phyloP scores from a whole-genome alignment of 495 filamentous ascomycete species.

The Xylaria curta region DNA sequence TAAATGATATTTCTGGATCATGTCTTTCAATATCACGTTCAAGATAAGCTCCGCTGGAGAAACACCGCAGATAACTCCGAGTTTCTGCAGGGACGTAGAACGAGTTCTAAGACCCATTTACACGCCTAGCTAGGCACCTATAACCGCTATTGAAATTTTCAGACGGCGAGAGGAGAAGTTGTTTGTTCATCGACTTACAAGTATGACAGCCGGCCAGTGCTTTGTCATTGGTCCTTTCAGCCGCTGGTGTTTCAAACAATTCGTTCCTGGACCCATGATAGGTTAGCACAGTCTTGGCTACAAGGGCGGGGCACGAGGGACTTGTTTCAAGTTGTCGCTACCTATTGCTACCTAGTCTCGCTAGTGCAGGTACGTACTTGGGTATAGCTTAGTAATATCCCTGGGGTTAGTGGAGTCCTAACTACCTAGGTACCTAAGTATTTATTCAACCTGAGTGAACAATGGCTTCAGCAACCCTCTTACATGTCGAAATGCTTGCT shows the following conservation, averaged over 20 bases:
- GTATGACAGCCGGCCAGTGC: not conserved
- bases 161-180: not conserved
- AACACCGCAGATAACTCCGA: not conserved
- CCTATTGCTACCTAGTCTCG: too few species aligned
- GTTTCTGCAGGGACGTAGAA: not conserved
- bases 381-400: conserved; percentile 6
- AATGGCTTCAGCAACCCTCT: too few species aligned
- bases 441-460: too few species aligned
- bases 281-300: conserved; percentile 8
- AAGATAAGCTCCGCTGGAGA: not conserved
- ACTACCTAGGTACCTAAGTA: too few species aligned
- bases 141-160: not conserved
- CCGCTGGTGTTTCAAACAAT: conserved; percentile 14
- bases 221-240: conserved; percentile 7
- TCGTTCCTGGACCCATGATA: not conserved
- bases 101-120: too few species aligned
- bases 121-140: not conserved
- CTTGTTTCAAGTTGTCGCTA: conserved; percentile 16
- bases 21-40: not conserved
- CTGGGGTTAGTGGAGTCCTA: not conserved
- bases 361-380: not conserved
- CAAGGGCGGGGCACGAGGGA: conserved; percentile 11
- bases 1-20: not conserved
- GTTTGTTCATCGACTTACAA: too few species aligned
- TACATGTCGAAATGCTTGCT: not conserved